Conservation (phyloP, 2,329 filamentous ascomycete genomes). For the Botrytis sinoallii region DNA sequence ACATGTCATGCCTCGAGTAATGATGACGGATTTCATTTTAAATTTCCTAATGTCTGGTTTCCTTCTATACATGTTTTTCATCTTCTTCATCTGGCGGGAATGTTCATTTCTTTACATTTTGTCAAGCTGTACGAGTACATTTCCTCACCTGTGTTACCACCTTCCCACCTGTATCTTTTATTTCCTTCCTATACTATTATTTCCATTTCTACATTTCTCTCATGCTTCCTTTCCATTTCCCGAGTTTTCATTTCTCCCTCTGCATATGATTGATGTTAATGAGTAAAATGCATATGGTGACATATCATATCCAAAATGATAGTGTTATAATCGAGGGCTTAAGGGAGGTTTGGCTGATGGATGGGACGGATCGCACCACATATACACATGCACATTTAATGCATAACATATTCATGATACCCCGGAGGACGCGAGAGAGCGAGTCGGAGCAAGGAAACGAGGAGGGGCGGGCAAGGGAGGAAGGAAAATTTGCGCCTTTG, state of each 20-base stretch:
- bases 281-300: slow-evolving; percentile 15
- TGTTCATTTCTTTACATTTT: not conserved
- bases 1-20: slow-evolving; percentile 9
- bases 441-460: not conserved
- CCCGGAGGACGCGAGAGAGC: not conserved
- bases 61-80: not conserved
- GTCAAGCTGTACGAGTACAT: not conserved
- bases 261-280: slow-evolving; percentile 13
- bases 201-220: not conserved
- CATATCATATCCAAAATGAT: not conserved
- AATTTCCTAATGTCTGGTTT: not conserved
- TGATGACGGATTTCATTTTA: slow-evolving; percentile 4
- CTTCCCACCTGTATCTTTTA: not conserved
- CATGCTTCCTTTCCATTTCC: not conserved
- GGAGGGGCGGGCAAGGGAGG: not conserved
- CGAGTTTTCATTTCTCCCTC: not conserved
- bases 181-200: not conserved
- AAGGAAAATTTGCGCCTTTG: not conserved
- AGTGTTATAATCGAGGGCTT: not conserved
- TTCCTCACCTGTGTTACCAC: slow-evolving; percentile 4
- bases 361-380: slow-evolving; percentile 8
- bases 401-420: slow-evolving; percentile 18
- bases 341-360: not conserved
- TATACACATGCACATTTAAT: not conserved
- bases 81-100: not conserved